Conservation (phyloP, 106 monocot genomes). For the Phalaenopsis equestris region DNA sequence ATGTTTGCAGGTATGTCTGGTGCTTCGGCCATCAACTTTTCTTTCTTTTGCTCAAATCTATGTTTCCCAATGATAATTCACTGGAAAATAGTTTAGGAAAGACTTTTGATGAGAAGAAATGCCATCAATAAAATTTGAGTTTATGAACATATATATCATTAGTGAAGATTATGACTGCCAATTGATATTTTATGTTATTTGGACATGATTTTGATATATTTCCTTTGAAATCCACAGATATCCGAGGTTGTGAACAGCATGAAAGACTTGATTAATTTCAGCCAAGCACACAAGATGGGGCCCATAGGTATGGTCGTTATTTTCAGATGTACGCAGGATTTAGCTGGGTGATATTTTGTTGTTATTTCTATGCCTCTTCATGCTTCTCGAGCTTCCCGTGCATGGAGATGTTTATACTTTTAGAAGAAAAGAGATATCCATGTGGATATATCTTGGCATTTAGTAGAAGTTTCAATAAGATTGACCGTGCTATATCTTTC, state of each 20-base stretch:
- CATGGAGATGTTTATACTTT: neutral
- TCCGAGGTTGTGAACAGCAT: constrained; percentile 59
- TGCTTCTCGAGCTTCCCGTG: neutral
- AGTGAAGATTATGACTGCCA: neutral
- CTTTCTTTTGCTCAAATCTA: neutral
- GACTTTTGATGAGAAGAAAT: neutral
- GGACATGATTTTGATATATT: neutral
- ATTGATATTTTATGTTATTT: neutral
- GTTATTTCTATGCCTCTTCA: neutral
- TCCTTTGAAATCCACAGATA: constrained; percentile 24
- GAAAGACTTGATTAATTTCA: constrained; percentile 76
- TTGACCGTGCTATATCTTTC: no score
- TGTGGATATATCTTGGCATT: neutral
- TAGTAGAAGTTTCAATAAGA: no score
- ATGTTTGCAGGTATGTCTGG: constrained; percentile 50
- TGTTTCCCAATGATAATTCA: neutral
- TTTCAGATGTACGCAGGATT: neutral
- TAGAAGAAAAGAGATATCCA: neutral
- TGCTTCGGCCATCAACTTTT: neutral
- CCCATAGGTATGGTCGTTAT: constrained; percentile 44
- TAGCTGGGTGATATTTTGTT: neutral
- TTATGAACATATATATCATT: neutral
- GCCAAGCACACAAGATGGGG: constrained; percentile 47
- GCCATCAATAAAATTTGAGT: neutral
- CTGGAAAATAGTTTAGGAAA: neutral